Evolutionary conservation across 2,329 filamentous ascomycete species (phyloP), one percentile per base, ranked within the genome.

Genomic region (Botrytis pseudocinerea): DNA sequence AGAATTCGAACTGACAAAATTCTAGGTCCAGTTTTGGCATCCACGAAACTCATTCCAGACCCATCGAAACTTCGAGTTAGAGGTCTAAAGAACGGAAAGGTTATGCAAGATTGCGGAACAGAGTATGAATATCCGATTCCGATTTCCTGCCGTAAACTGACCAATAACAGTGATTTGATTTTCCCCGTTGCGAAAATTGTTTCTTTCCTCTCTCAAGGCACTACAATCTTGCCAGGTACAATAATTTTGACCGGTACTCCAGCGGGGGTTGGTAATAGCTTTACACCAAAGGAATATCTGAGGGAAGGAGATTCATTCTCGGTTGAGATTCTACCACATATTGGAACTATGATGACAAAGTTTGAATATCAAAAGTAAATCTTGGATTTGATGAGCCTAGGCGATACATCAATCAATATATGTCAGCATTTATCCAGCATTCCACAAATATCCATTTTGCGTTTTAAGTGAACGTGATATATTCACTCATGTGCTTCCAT

Each of bases 211-310:
- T 83, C 82, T 0, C 78, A 80, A 0, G 84, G 84, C 2, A 85
- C 84, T 0, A 85, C 84, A 0, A 75, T 86, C 0, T 77, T 82
- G 35, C 81, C 82, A n/a, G 84, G 85, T 1, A 82, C 80, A 5
- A 78, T 85, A 4, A 85, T 86, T 12, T 81, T 86, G 81, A 86
- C 84, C 0, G 85, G 84, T 7, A 87, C 85, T 0, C 84, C 84
- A 2, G 80, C 80, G 59, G 84, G 84, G 76, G 77, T 80, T 51
- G 79, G 79, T 4, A 75, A 77, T 28, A 73, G 76, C 25, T 77
- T 75, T 40, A 61, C 74, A 14, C 79, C 85, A 3, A 82, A 84
- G 75, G 83, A 83, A 72, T 84, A 83, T 74, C 75, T 87, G 71
- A 82, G 81, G 73, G 80, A 81, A 3, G 84, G 85, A 2, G 84